Base-by-base conservation (phyloP, 148 eudicot species). In the Vaccinium vitisidaea region DNA sequence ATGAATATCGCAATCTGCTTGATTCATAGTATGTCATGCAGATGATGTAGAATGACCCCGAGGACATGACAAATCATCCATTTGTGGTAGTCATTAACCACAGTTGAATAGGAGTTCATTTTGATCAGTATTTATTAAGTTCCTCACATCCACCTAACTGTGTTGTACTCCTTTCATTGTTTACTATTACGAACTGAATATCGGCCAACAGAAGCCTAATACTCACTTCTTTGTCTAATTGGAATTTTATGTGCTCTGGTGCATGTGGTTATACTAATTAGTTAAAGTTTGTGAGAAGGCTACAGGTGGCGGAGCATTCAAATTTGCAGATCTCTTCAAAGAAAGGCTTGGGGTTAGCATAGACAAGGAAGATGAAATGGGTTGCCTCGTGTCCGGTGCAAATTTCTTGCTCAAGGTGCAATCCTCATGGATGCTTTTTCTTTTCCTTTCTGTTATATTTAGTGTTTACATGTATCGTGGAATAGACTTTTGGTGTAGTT, bases 301-400 rank as follows among this genome's bases (percentile, higher is more conserved):
- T 80, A 96, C 99, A 87, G 99, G 99, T 86, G 99, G 99, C 79
- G 99, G 99, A 90, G 99, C 99, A 80, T 90, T 87, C 90, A 96
- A 93, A 85, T 96, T 90, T 89, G 90, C 98, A 27, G 99, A 96
- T 83, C 94, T 96, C 80, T 96, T 96, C 81, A 96, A 96, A 90
- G 99, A 96, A 83, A 91, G 89, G 88, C 99, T 96, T 86, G 99
- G 99, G 73, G 95, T 96, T 79, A 93, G 95, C 77, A 93, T 96
- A 86, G 99, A 96, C 79, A 96, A 96, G 89, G 99, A 96, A 89
- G 99, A 96, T 84, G 99, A 96, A 90, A 94, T 94, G 99, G 71
- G 90, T 79, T 93, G 98, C 87, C 97, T 96, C 52, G 98, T 96
- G 32, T 92, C 99, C 69, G 99, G 99, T 83, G 97, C 98, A 52